Evolutionary conservation across 2,329 filamentous ascomycete species (phyloP), one percentile per base, ranked within the genome.

Genomic region (Grosmannia clavigera): DNA sequence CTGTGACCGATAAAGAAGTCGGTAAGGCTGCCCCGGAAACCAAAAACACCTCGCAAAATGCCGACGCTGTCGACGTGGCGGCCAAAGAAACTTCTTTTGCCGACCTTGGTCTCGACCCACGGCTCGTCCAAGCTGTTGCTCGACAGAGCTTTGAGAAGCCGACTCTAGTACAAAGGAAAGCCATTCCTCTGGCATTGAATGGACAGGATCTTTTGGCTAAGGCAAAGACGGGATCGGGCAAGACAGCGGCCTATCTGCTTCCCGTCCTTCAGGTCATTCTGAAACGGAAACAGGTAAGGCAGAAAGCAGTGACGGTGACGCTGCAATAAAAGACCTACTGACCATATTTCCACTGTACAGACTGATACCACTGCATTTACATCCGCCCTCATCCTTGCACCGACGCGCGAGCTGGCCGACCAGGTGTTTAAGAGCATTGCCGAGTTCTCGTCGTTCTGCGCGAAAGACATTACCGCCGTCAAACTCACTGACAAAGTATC

Each of bases 161-260:
- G 16, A 97, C 94, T n/a, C 81, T 86, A 14, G 88, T 97, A 1
- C 94, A 99, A 73, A 81, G 84, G 51, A 86, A 87, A 72, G 89
- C 90, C 1, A 95, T 99, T 63, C 94, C 94, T 1, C 75, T 96
- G 46, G 90, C 90, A 27, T 78, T 97, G 22, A 84, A 91, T 64
- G 92, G 94, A 14, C 86, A 90, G 68, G 91, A 97, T 78, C 85
- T 99, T 55, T 78, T 97, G 48, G 92, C 91, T 59, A 91, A 92
- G 69, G 90, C 92, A 46, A 95, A 92, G 73, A 97, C 94, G 5
- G 94, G 94, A 14, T 96, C 92, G 4, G 94, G 94, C 66, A 99
- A 99, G 79, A 99, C 94, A 12, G 90, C 90, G n/a, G 92, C 94
- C 57, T 97, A 97, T 70, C 77, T 96, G 7, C 79, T 99, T 51